These are phyloP conservation scores for Cyclotella baltica DNA, from an alignment of 108 stramenopile species.

Conservation along the genomic window DNA sequence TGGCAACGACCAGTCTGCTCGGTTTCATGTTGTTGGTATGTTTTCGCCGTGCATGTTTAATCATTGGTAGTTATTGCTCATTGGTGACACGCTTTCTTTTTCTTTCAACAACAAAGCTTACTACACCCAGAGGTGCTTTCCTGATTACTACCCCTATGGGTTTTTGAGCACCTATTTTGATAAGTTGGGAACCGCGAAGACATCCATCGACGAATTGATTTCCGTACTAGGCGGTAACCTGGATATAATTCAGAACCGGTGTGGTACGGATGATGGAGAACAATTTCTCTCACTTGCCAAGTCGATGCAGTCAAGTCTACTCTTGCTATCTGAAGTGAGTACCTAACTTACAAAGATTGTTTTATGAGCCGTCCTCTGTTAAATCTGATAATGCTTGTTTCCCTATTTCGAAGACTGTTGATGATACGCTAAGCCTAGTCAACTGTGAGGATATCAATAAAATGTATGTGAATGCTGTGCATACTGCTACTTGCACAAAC, in stretches of 20 bases:
- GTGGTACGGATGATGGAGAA: constrained; percentile 5
- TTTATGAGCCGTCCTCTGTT: not conserved
- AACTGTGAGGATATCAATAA: constrained; percentile 30
- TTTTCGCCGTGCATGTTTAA: not conserved
- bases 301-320: constrained; percentile 15
- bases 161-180: constrained; percentile 18
- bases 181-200: not conserved
- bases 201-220: constrained; percentile 9
- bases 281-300: constrained; percentile 12
- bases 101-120: not conserved
- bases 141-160: constrained; percentile 20
- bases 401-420: constrained; percentile 1
- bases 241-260: constrained; percentile 12
- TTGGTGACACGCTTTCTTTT: not conserved
- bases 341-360: not conserved
- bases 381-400: not conserved
- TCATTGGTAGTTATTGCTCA: too few species aligned
- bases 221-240: not conserved
- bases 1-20: constrained; percentile 4
- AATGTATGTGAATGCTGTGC: constrained; percentile 28
- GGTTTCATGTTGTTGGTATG: constrained; percentile 21
- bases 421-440: constrained; percentile 4
- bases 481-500: constrained; percentile 22
- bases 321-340: constrained; percentile 7
- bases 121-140: constrained; percentile 21